Base-by-base conservation (phyloP, 2,329 filamentous ascomycete genomes). In the Colletotrichum incanum region DNA sequence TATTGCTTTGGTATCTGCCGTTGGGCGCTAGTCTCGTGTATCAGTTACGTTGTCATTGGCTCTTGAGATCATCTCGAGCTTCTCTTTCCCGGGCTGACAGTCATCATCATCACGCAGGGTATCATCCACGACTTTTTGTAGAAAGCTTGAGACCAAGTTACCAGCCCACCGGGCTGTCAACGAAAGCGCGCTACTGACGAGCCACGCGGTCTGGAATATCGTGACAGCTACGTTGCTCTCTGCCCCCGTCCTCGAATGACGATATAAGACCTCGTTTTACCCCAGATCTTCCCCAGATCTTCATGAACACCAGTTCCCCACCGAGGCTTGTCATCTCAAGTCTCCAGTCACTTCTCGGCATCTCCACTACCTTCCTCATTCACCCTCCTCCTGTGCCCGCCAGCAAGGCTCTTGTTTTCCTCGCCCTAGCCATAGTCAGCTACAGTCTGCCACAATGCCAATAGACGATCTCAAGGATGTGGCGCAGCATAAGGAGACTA, bases 401-500 rank as follows among this genome's bases (percentile, higher is more conserved):
- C 34, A 8, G 7, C 11, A 37, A 37, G 11, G 34, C 34, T 37
- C 34, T 37, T 37, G 34, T 9, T 37, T 37, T 2, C 8, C 34
- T 37, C 34, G 5, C 34, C 8, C 34, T 37, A 37, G 34, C 34
- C 11, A 37, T 37, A 37, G 34, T 37, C 34, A 37, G 34, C 34
- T 37, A 8, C 34, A 37, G 34, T 11, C 34, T 18, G 18, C 47
- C n/a, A 54, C n/a, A 3, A 50, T 50, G 52, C 41, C 49, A 1
- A 59, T 47, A 41, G 31, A 66, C 50, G 28, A 59, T 39, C 54
- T n/a, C 52, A 58, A 65, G 8, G 18, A 50, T 14, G 11, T n/a
- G 18, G 11, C 39, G 9, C 43, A 66, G 23, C 14, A 59, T 5
- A 66, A 59, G 2, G 41, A 66, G 18, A 49, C 54, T 5, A 41